Evolutionary conservation across 805 yeast species (phyloP).

Genomic region (Kurtzmaniella cleridarum): DNA sequence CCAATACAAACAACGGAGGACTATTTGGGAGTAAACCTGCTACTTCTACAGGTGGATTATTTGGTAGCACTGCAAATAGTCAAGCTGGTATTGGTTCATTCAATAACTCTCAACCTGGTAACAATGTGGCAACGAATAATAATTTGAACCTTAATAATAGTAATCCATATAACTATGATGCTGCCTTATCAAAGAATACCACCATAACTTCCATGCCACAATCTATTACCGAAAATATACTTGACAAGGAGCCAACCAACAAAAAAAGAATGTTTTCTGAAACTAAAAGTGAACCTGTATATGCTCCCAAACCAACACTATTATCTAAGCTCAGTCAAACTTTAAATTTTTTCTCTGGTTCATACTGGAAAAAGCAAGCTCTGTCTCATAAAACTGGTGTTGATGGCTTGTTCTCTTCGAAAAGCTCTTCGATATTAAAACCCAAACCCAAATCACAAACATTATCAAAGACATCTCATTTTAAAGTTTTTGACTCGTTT

Average conservation of each 20-base stretch:
- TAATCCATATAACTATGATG: constrained; percentile 27
- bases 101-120: constrained; percentile 8
- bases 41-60: constrained; percentile 11
- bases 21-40: constrained; percentile 13
- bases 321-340: constrained; percentile 30
- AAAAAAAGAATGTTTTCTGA: constrained; percentile 14
- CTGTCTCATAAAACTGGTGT: background rate
- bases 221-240: constrained; percentile 26
- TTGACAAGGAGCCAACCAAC: constrained; percentile 7
- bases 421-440: background rate
- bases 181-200: constrained; percentile 16
- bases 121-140: constrained; percentile 3
- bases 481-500: constrained; percentile 10
- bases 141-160: constrained; percentile 3
- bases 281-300: constrained; percentile 7
- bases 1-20: constrained; percentile 11
- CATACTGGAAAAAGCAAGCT: constrained; percentile 1
- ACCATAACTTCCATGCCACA: constrained; percentile 24
- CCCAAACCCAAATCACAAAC: background rate
- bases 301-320: constrained; percentile 19
- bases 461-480: constrained; percentile 4
- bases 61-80: constrained; percentile 6
- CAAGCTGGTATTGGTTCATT: constrained; percentile 11
- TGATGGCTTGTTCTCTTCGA: background rate
- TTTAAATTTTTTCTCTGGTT: constrained; percentile 19